These are phyloP conservation scores for Pueraria montana DNA, from an alignment of 306 rosid species.

Conservation along the genomic window DNA sequence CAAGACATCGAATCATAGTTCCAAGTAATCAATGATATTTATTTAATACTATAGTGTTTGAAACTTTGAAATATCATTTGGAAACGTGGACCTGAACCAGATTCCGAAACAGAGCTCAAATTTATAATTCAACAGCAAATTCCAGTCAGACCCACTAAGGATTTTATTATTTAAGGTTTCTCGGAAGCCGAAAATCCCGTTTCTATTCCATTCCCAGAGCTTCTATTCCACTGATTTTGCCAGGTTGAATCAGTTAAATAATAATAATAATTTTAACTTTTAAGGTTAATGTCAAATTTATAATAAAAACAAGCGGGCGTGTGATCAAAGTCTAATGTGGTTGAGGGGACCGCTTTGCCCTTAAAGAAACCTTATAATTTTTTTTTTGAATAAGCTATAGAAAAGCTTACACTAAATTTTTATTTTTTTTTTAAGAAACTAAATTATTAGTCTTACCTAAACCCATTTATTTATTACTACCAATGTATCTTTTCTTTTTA, in stretches of 20 bases:
- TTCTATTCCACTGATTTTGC: constrained; percentile 97
- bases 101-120: constrained; percentile 67
- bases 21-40: constrained; percentile 52
- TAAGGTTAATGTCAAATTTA: constrained; percentile 47
- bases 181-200: constrained; percentile 89
- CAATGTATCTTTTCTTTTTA: constrained; percentile 36
- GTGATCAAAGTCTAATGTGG: constrained; percentile 51
- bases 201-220: constrained; percentile 99
- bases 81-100: constrained; percentile 75
- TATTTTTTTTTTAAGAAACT: no score
- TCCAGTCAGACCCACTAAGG: constrained; percentile 48
- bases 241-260: constrained; percentile 62
- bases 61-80: constrained; percentile 69
- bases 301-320: constrained; percentile 61
- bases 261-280: neutral
- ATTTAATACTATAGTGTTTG: constrained; percentile 34
- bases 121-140: constrained; percentile 49
- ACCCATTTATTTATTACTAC: constrained; percentile 27
- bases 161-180: constrained; percentile 63
- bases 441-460: constrained; percentile 7
- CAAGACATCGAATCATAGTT: constrained; percentile 63
- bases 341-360: constrained; percentile 66
- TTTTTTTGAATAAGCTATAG: no score
- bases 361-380: constrained; percentile 14
- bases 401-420: no score